Evolutionary conservation across 2,329 filamentous ascomycete genomes (phyloP), one percentile per base, ranked within the genome.

Genomic region (Colletotrichum magnum): DNA sequence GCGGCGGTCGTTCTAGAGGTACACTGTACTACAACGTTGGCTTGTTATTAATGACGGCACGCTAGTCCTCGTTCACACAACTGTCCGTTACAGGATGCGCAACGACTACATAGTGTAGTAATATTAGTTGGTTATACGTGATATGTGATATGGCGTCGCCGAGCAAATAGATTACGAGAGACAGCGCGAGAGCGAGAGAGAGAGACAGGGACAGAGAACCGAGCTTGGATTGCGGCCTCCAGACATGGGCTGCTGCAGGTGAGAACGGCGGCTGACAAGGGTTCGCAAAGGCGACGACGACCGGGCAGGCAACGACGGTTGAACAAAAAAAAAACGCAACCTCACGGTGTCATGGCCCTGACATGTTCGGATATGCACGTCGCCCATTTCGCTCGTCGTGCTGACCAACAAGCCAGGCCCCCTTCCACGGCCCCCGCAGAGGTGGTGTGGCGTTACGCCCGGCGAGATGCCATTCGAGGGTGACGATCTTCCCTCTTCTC

Each of bases 341-440:
- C 54, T 54, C 47, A 54, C 28, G 53, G 47, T 54, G 18, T 53
- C 60, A 58, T 47, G 56, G 56, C 66, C 66, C 66, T 69, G 66
- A 50, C 61, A 69, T 54, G 62, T 51, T 60, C 24, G 54, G 50
- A 69, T 45, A 69, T 66, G 66, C 66, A 69, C 13, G 66, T 50
- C 43, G 50, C 66, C 51, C 61, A 13, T 51, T 69, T 50, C 54
- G 66, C 32, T 36, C 32, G 10, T 36, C 32, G 32, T 36, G 32
- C 32, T 36, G 32, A 36, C 32, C 32, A 36, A 36, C 32, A 36
- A 7, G 32, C 32, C 32, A 43, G 41, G 13, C 41, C n/a, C 51
- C 60, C 56, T 48, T 59, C 32, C 41, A 50, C 28, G 41, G n/a
- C 18, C 24, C 50, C 24, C 6, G 12, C 9, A 7, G 7, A 36